Base-by-base conservation (phyloP, 306 rosid genomes). In the Ormosia semicastrata region DNA sequence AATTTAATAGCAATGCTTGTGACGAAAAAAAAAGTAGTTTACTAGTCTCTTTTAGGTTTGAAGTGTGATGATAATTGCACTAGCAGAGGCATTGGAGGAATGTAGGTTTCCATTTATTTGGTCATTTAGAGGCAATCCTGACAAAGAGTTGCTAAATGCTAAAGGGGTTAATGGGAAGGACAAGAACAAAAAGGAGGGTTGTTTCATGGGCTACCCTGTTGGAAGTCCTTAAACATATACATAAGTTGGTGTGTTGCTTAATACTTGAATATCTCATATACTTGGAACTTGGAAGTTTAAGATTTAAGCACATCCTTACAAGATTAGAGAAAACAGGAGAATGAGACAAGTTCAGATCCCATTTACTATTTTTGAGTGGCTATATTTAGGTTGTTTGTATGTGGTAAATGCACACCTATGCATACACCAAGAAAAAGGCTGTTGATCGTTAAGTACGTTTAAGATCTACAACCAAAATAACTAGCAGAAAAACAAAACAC, bases 121-220 rank as follows among this genome's bases (percentile, higher is more conserved):
- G 97, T 86, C 94, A 2, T 87, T 81, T 36, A 87, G 81, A n/a
- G 95, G 91, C 2, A 71, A 81, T 3, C 78, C 75, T 6, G 81
- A 89, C 49, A 83, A 83, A 29, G 46, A 62, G 13, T 62, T 91
- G 15, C 89, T 89, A 1, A 36, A 84, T 2, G 12, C 49, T 44
- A 44, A 44, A 44, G 4, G 89, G 89, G 3, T 77, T 82, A 57
- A 6, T 77, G 7, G 80, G 83, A 59, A 81, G 73, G 39, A 78
- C 65, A 33, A 62, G 32, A 12, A 18, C 43, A 5, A 63, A 30
- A 12, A 94, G 94, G 3, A 93, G 83, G 57, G 13, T 87, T 33
- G 89, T 91, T 57, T 58, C 89, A 0, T 91, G 95, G 95, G 90
- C 92, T 1, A 90, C 92, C 0, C 97, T 88, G 49, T 1, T 32